phyloP scores from a whole-genome alignment of 2,329 filamentous ascomycete species.

The Alternaria conjuncta region DNA sequence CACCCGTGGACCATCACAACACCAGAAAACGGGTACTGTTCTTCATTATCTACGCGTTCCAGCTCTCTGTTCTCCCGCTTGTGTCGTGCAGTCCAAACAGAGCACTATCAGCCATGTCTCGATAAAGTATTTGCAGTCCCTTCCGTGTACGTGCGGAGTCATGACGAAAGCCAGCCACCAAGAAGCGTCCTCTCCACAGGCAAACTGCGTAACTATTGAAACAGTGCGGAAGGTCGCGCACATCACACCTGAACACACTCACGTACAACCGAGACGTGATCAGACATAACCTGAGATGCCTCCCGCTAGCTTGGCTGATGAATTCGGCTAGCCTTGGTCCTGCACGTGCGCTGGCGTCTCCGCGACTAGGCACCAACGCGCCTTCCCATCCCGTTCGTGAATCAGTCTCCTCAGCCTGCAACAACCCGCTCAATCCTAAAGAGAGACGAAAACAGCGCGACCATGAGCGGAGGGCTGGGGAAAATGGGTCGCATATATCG shows the following conservation, averaged over 20 bases:
- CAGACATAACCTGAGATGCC: neutral
- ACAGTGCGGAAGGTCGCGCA: neutral
- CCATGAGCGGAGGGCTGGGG: neutral
- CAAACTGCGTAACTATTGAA: neutral
- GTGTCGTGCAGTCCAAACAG: neutral
- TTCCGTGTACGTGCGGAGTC: neutral
- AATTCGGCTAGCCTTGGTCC: neutral
- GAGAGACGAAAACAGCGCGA: neutral
- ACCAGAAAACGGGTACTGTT: neutral
- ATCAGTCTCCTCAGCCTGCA: neutral
- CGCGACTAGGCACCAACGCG: neutral
- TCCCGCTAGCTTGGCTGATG: neutral
- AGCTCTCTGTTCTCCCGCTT: neutral
- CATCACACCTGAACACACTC: neutral
- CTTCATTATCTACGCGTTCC: neutral
- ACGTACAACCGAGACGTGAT: neutral
- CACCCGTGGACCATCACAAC: neutral
- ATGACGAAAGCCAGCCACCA: neutral
- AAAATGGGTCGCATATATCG: slow-evolving; percentile 9
- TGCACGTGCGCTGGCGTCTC: neutral
- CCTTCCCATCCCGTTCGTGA: neutral
- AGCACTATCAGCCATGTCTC: neutral
- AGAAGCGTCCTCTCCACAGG: neutral
- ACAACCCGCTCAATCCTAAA: neutral
- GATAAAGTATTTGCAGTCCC: neutral